Base-by-base conservation (phyloP, 2,329 filamentous ascomycete genomes). In the Thielaviopsis ethacetica region DNA sequence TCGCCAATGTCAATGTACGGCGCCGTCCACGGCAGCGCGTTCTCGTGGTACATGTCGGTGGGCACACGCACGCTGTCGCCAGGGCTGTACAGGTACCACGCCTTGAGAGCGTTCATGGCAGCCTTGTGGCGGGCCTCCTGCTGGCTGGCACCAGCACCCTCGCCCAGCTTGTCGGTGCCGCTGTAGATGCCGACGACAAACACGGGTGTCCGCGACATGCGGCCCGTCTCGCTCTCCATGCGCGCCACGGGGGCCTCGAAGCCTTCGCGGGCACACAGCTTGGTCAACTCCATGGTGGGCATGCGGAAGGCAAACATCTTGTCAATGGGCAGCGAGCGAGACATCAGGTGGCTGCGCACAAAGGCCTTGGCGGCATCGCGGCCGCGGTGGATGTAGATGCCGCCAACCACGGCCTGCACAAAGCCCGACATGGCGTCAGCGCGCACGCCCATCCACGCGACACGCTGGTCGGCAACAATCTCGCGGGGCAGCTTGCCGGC, bases 11-110 rank as follows among this genome's bases (percentile, higher is more conserved):
- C 85, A 63, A 88, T 78, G 65, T 87, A 75, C 57, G 78, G 79
- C 2, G 84, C 80, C 71, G 79, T 79, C 84, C 84, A 88, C 5
- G 79, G 75, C 66, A 73, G 73, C 51, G 82, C 80, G 53, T 75
- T 77, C 63, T 81, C 75, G 58, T 77, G 75, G 64, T 86, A 76
- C 74, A 80, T 85, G 63, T 87, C 83, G 68, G 85, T 88, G 24
- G 85, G 85, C 62, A 88, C 75, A 60, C 78, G 77, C 55, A 82
- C 79, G 63, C 81, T 73, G 65, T 76, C 73, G 59, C 78, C 76
- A 27, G 93, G 91, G 69, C 84, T 91, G 75, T 98, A 98, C 57
- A 98, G 76, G 71, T 98, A 98, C 93, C 93, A 98, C 5, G 85
- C 79, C 77, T 95, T 95, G 67, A 98, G 76, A 19, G 90, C 84